Evolutionary conservation across 2,329 filamentous ascomycete species (phyloP), one percentile per base, ranked within the genome.

Genomic region (Fusarium anthophilum): DNA sequence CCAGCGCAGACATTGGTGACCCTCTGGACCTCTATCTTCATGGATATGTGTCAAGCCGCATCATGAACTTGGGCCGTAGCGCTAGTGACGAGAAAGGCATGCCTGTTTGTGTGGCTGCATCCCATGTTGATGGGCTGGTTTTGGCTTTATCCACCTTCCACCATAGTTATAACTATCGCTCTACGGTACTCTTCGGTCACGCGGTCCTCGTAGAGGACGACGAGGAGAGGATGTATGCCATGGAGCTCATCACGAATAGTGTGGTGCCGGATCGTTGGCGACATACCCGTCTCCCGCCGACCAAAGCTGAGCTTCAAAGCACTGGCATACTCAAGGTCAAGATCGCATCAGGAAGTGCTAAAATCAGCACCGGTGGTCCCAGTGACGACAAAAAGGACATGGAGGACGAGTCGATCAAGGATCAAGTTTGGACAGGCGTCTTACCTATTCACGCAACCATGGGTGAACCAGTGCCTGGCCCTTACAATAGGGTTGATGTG

Each of bases 81-180:
- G 61, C 64, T 18, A 75, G 64, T 28, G 65, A 65, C 2, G 63
- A 69, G 22, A 53, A 74, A 30, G 91, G 92, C 15, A 82, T 97
- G 26, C 93, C 94, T 3, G 84, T 97, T 47, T 92, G 90, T 78
- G 86, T 96, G 39, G 88, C 92, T 28, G 93, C 93, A 3, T 93
- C 91, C 51, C 91, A 92, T 79, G 83, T 97, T 44, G 94, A 97
- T 83, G 94, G 94, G 44, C 85, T 96, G 59, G 91, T 97, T 14
- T 89, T 97, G 38, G 89, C 93, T 26, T 87, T 97, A 20, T 94
- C 94, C 1, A 93, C 94, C 18, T 93, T 94, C 84, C 90, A 89
- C 67, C 94, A 97, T 85, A 93, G 90, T 84, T 95, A 94, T 86
- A 96, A 97, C 85, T 97, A 96, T 84, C 93, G 94, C 71, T 94